Percentiles rank a stretch among this genome's conserved stretches.
Conservation (phyloP, 192 early-diverging fungal species). For the Backusella sp. region DNA sequence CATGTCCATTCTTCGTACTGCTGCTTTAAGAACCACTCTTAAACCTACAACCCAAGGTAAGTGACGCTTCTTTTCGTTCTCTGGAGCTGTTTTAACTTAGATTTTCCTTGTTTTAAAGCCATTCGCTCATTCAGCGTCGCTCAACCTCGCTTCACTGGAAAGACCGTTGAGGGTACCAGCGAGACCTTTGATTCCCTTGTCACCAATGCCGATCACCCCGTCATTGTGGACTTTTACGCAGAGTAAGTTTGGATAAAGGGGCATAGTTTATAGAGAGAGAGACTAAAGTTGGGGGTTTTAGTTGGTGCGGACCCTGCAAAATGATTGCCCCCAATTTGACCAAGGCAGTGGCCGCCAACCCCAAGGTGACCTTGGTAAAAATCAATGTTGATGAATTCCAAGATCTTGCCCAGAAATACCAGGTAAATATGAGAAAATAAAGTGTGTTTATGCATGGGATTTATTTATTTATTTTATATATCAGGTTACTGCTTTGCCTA, state of each 20-base stretch:
- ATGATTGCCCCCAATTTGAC: slow-evolving; percentile 70
- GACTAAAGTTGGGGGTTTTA: slow-evolving; percentile 16
- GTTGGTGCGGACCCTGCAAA: slow-evolving; percentile 87
- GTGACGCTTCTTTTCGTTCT: not conserved
- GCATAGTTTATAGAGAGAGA: not conserved
- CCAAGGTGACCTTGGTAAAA: slow-evolving; percentile 71
- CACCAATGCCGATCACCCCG: slow-evolving; percentile 56
- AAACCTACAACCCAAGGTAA: slow-evolving; percentile 6
- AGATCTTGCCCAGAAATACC: slow-evolving; percentile 60
- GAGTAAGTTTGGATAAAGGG: slow-evolving; percentile 41
- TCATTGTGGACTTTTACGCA: slow-evolving; percentile 83
- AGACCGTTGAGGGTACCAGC: slow-evolving; percentile 55
- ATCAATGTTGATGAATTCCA: slow-evolving; percentile 71
- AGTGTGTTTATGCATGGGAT: not conserved
- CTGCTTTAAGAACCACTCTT: not conserved
- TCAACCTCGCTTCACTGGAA: slow-evolving; percentile 37
- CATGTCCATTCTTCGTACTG: slow-evolving; percentile 28
- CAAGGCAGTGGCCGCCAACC: slow-evolving; percentile 59
- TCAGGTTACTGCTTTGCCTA: slow-evolving; percentile 70
- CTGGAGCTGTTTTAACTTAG: no score
- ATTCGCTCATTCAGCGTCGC: slow-evolving; percentile 21
- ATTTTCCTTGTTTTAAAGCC: not conserved
- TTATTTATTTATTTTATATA: not conserved
- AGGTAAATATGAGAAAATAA: slow-evolving; percentile 37
- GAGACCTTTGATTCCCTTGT: slow-evolving; percentile 61